Conservation (phyloP, 148 eudicot species). For the Spergularia bocconei region DNA sequence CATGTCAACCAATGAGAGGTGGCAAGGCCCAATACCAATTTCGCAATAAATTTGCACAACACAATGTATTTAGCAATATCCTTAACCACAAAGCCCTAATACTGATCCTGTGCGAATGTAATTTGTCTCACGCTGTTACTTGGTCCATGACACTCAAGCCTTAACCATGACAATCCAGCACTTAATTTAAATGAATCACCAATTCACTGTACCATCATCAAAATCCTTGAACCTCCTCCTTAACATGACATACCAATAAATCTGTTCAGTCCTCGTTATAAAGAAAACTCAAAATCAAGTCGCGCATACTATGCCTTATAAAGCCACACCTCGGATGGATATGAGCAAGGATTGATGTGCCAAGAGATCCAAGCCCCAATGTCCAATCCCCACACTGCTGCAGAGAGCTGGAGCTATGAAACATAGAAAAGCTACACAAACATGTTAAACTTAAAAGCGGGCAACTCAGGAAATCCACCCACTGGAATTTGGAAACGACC, state of each 20-base stretch:
- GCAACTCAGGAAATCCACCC: slow-evolving; percentile 21
- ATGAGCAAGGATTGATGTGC: slow-evolving; percentile 32
- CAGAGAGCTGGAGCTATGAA: slow-evolving; percentile 68
- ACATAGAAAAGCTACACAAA: slow-evolving; percentile 63
- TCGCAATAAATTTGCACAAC: slow-evolving; percentile 21
- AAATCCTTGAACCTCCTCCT: slow-evolving; percentile 23
- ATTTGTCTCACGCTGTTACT: slow-evolving; percentile 12
- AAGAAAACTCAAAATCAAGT: slow-evolving; percentile 21
- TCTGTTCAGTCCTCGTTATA: slow-evolving; percentile 36
- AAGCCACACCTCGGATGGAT: slow-evolving; percentile 19
- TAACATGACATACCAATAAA: slow-evolving; percentile 26
- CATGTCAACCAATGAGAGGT: slow-evolving; percentile 21
- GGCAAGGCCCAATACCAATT: slow-evolving; percentile 27
- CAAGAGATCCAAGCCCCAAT: slow-evolving; percentile 48
- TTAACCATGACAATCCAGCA: slow-evolving; percentile 22
- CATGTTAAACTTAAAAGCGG: slow-evolving; percentile 29
- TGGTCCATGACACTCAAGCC: slow-evolving; percentile 20
- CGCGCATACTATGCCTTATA: slow-evolving; percentile 16
- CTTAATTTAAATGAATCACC: slow-evolving; percentile 4
- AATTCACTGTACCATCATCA: slow-evolving; percentile 5
- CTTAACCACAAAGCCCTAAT: slow-evolving; percentile 33
- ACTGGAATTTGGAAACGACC: slow-evolving; percentile 7
- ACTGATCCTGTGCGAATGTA: slow-evolving; percentile 11
- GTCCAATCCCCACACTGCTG: slow-evolving; percentile 69
- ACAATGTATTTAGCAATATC: slow-evolving; percentile 24